Evolutionary conservation across 495 filamentous ascomycete genomes (phyloP), one percentile per base, ranked within the genome.

Genomic region (Hypoxylon lienhwacheense): DNA sequence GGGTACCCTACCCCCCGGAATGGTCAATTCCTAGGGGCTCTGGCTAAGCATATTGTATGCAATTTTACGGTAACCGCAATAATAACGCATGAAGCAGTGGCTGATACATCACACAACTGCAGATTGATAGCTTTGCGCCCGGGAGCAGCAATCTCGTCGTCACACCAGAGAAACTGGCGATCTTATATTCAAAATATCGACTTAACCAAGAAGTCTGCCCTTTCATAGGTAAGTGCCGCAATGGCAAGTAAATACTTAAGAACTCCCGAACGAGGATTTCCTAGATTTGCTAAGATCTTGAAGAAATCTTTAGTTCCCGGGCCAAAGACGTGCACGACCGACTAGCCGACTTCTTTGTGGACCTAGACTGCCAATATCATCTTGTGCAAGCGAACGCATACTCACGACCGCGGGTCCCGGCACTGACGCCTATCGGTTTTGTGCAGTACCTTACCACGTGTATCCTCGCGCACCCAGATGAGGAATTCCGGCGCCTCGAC

Each of bases 91-190:
- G 7, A 26, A 21, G 3, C 10, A 7, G 20, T n/a, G 53, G 12
- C 35, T 55, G 39, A 47, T 44, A 12, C 70, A 74, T 36, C 75
- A 46, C 42, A 7, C 16, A 24, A 16, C 57, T n/a, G 14, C 17
- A 91, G 86, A 90, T 95, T 66, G 84, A 90, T 34, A 81, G 91
- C 47, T 89, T 88, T 61, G 72, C 82, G 15, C 88, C 90, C 0
- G 78, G 77, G 28, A 83, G 85, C 24, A 61, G 24, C 24, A 89
- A 80, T 31, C 75, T 93, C 31, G 88, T 96, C n/a, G 81, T 96
- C 22, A 83, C 85, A 0, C 88, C 90, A 2, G 73, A 81, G 5
- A 96, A 96, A 70, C 81, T 97, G 76, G 77, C 83, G 10, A 77
- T 81, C 41, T 91, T 92, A 53, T 96, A 96, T 64, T 72, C 79